Percentiles rank a stretch among this genome's conserved stretches.
phyloP scores from a whole-genome alignment of 495 filamentous ascomycete genomes.

The Evernia prunastri region DNA sequence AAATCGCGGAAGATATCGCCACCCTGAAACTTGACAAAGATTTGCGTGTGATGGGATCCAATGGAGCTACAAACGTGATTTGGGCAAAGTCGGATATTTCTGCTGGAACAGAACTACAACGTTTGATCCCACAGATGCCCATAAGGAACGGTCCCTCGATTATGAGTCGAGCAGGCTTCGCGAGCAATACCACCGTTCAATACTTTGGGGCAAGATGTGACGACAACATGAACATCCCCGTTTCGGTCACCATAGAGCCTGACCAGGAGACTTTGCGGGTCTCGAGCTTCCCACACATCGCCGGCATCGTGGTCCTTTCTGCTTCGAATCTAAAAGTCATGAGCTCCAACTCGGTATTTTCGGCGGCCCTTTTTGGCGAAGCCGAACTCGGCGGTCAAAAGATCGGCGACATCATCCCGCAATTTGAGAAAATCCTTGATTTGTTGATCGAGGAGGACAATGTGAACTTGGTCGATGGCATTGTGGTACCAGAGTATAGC shows the following conservation, averaged over 20 bases:
- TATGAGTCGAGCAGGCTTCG: conserved; percentile 63
- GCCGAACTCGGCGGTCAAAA: conserved; percentile 70
- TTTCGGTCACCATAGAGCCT: conserved; percentile 63
- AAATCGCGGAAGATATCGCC: conserved; percentile 91
- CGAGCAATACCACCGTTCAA: conserved; percentile 58
- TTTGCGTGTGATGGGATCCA: conserved; percentile 58
- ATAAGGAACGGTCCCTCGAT: conserved; percentile 53
- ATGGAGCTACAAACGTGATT: conserved; percentile 65
- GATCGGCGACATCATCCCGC: conserved; percentile 75
- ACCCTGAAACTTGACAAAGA: conserved; percentile 64
- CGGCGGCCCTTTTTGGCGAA: conserved; percentile 82
- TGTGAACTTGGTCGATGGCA: conserved; percentile 77
- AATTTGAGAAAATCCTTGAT: conserved; percentile 75
- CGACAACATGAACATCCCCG: conserved; percentile 69
- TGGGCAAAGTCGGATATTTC: conserved; percentile 68
- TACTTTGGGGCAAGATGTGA: conserved; percentile 75
- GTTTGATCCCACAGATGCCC: conserved; percentile 77
- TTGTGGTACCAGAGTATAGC: conserved; percentile 92
- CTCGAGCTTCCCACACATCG: conserved; percentile 93
- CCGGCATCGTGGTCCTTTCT: conserved; percentile 86
- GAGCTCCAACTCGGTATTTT: conserved; percentile 92
- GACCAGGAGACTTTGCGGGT: conserved; percentile 64
- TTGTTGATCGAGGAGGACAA: conserved; percentile 82
- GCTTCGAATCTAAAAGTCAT: conserved; percentile 69
- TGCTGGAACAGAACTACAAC: conserved; percentile 62